phyloP scores from a whole-genome alignment of 495 filamentous ascomycete genomes.

The Tricharina praecox region DNA sequence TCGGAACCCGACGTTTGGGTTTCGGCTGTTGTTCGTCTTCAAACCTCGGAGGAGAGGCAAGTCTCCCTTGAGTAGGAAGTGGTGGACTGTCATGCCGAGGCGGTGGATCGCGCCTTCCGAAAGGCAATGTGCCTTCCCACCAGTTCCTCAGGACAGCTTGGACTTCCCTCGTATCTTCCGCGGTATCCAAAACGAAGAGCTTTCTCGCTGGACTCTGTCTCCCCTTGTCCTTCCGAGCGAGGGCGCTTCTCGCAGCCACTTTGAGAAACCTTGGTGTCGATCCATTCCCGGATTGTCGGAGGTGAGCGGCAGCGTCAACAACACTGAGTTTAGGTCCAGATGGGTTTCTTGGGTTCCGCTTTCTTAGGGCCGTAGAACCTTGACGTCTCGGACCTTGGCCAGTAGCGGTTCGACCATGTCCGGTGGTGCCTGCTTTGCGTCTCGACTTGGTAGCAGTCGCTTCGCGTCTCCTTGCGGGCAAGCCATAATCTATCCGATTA shows the following conservation, averaged over 20 bases:
- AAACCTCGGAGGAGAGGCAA: too few relatives aligned
- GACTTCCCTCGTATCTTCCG: constrained; percentile 58
- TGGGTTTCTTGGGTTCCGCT: background rate
- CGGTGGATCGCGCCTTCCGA: constrained; percentile 3
- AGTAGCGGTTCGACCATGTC: background rate
- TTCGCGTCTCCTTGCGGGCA: constrained; percentile 27
- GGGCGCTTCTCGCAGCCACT: constrained; percentile 57
- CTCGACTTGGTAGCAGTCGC: background rate
- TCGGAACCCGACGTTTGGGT: too few relatives aligned
- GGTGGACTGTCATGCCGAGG: too few relatives aligned
- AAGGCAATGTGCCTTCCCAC: constrained; percentile 42
- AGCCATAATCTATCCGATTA: constrained; percentile 39
- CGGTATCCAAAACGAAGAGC: constrained; percentile 51
- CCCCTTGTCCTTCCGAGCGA: constrained; percentile 42
- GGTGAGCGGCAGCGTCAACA: constrained; percentile 47
- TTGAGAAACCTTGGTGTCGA: constrained; percentile 54
- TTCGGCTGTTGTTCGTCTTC: too few relatives aligned
- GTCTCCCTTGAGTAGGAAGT: too few relatives aligned
- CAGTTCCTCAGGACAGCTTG: constrained; percentile 51
- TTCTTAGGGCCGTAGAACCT: constrained; percentile 1
- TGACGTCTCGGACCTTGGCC: background rate
- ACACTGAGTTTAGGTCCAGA: constrained; percentile 43
- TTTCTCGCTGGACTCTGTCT: constrained; percentile 62
- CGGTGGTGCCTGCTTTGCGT: background rate
- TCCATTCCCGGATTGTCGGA: constrained; percentile 16